Conservation (phyloP, 176 grass and related monocot genomes). For the Oryza meyeriana region DNA sequence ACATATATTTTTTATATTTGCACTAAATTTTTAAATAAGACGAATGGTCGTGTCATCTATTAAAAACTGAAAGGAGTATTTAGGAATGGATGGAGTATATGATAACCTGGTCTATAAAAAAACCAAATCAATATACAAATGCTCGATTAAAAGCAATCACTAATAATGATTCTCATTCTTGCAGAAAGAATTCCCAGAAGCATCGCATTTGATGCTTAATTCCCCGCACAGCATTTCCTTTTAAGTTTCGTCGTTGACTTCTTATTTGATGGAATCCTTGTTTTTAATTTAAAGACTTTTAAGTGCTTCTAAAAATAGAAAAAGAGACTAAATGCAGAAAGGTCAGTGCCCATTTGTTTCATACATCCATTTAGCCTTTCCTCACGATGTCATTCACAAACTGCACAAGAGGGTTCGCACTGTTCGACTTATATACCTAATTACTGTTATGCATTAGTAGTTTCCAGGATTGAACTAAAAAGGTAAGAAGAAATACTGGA, state of each 20-base stretch:
- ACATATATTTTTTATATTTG: too few species aligned
- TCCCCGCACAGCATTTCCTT: slow-evolving; percentile 11
- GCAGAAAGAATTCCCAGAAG: slow-evolving; percentile 24
- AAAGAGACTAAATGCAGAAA: slow-evolving; percentile 35
- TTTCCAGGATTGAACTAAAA: slow-evolving; percentile 15
- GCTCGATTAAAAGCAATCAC: slow-evolving; percentile 35
- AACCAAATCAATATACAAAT: slow-evolving; percentile 6
- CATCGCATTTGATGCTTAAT: slow-evolving; percentile 47
- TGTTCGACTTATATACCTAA: slow-evolving; percentile 13
- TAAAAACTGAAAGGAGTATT: too few species aligned
- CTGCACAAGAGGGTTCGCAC: not conserved
- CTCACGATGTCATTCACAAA: slow-evolving; percentile 2
- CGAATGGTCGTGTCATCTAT: too few species aligned
- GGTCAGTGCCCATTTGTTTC: slow-evolving; percentile 12
- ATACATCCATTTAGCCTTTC: slow-evolving; percentile 29
- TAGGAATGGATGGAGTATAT: not conserved
- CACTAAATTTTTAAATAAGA: too few species aligned
- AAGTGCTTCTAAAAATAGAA: slow-evolving; percentile 43
- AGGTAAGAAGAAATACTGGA: not conserved
- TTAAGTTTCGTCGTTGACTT: slow-evolving; percentile 21
- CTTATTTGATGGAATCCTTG: slow-evolving; percentile 33
- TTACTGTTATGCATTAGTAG: not conserved
- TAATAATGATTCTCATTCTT: slow-evolving; percentile 51
- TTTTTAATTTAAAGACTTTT: not conserved
- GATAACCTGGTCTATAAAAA: slow-evolving; percentile 1